Evolutionary conservation across 306 rosid species (phyloP).

Genomic region (Fagus sylvatica): DNA sequence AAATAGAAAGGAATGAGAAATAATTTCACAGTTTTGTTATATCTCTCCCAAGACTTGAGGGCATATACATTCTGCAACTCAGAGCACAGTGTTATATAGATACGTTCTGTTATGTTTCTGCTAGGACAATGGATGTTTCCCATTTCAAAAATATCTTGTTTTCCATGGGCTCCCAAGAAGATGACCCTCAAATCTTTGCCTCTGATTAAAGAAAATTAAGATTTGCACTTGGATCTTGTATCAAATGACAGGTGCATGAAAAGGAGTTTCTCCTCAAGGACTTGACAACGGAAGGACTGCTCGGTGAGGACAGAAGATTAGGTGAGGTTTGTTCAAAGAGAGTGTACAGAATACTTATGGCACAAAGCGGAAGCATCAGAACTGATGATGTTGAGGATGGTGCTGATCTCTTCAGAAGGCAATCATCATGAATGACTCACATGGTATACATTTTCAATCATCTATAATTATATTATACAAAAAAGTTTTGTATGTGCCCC

Average conservation of each 20-base stretch:
- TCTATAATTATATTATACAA: neutral
- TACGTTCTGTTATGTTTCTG: neutral
- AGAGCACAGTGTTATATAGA: neutral
- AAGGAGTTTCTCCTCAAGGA: slow-evolving; percentile 87
- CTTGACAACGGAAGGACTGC: slow-evolving; percentile 63
- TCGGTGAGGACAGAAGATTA: slow-evolving; percentile 75
- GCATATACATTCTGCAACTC: neutral
- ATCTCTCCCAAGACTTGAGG: neutral
- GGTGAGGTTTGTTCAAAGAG: slow-evolving; percentile 93
- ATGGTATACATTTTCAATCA: neutral
- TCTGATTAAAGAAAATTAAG: neutral
- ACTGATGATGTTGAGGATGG: slow-evolving; percentile 91
- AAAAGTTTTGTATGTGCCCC: neutral
- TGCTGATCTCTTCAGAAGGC: slow-evolving; percentile 69
- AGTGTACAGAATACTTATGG: slow-evolving; percentile 82
- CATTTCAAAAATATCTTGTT: neutral
- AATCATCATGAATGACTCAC: slow-evolving; percentile 18
- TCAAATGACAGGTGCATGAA: slow-evolving; percentile 65
- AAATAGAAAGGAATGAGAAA: neutral
- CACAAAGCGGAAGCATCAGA: slow-evolving; percentile 64
- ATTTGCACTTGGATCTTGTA: neutral
- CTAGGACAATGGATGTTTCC: neutral
- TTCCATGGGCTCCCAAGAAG: neutral
- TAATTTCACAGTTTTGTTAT: neutral
- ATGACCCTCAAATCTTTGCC: neutral